Conservation (phyloP, 805 yeast species). For the Candida arabinofermentans region DNA sequence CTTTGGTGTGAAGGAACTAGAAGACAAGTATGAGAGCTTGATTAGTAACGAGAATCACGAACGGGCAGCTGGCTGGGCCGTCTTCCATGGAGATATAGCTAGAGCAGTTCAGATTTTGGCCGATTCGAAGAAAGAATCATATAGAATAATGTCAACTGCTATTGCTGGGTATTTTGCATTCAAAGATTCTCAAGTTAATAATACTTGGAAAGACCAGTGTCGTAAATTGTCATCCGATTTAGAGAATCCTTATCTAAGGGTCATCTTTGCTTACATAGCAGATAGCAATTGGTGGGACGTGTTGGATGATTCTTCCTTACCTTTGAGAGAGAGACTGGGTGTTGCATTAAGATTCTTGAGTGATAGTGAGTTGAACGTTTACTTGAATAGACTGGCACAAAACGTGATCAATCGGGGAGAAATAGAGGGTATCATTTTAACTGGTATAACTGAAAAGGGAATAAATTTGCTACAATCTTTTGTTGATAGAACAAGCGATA, state of each 20-base stretch:
- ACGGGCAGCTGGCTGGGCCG: constrained; percentile 98
- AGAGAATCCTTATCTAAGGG: constrained; percentile 84
- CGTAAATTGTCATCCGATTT: constrained; percentile 82
- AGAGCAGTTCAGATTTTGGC: constrained; percentile 78
- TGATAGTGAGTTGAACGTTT: constrained; percentile 71
- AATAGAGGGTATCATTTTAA: constrained; percentile 81
- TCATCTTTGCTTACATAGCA: constrained; percentile 88
- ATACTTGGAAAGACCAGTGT: constrained; percentile 92
- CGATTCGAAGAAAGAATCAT: constrained; percentile 63
- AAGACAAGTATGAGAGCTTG: constrained; percentile 56
- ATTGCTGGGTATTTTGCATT: constrained; percentile 84
- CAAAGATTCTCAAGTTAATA: constrained; percentile 52
- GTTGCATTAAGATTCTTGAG: constrained; percentile 84
- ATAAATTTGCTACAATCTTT: constrained; percentile 78
- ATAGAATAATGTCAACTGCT: constrained; percentile 84
- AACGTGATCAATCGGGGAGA: constrained; percentile 76
- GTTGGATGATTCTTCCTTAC: constrained; percentile 81
- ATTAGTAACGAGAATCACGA: constrained; percentile 60
- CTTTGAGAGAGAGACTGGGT: constrained; percentile 83
- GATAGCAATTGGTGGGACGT: constrained; percentile 98
- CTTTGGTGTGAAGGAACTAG: constrained; percentile 69
- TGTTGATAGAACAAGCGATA: constrained; percentile 84
- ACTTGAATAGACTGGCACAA: constrained; percentile 65
- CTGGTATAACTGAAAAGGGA: constrained; percentile 89
- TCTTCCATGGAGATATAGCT: constrained; percentile 83